Conservation (phyloP, 148 eudicot genomes). For the Nepenthes mirabilis region DNA sequence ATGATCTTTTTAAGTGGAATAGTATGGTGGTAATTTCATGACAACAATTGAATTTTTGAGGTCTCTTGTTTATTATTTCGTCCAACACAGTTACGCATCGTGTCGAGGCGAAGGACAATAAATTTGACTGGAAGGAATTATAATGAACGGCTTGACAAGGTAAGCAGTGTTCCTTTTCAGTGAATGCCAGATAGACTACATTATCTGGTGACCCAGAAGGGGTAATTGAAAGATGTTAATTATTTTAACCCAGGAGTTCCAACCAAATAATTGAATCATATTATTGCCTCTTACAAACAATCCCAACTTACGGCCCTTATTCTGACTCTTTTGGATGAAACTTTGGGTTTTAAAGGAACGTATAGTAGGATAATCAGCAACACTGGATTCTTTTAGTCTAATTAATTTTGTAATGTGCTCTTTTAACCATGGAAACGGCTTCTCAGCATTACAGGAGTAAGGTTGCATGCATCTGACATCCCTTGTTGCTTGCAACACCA, state of each 20-base stretch:
- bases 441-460: too few species aligned
- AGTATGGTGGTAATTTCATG: not conserved
- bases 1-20: not conserved
- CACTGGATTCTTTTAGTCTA: not conserved
- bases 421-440: too few species aligned
- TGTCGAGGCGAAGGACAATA: conserved; percentile 30
- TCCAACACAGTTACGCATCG: conserved; percentile 28
- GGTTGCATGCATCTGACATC: too few species aligned
- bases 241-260: too few species aligned
- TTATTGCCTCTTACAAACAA: too few species aligned
- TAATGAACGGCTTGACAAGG: conserved; percentile 45
- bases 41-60: not conserved
- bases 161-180: conserved; percentile 6
- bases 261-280: too few species aligned
- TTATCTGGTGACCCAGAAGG: not conserved
- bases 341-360: too few species aligned
- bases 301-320: not conserved
- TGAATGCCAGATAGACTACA: not conserved
- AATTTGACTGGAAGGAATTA: conserved; percentile 43
- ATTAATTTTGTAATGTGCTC: too few species aligned
- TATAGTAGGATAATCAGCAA: not conserved
- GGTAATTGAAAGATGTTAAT: not conserved
- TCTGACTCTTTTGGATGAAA: too few species aligned
- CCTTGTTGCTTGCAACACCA: too few species aligned
- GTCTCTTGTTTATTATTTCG: not conserved